Conservation (phyloP, 106 monocot species). For the Acorus gramineus region DNA sequence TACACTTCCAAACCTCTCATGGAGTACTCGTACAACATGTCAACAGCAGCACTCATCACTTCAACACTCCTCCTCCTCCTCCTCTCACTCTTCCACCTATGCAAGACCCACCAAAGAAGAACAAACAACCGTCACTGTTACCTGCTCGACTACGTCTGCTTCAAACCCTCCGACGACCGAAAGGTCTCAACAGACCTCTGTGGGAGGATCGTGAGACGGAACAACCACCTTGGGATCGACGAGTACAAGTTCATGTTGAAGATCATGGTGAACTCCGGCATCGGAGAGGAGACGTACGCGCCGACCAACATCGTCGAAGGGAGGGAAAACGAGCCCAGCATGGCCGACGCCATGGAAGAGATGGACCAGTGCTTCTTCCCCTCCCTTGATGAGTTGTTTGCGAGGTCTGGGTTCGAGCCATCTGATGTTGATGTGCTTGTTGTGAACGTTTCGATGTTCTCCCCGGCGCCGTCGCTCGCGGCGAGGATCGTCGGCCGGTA, state of each 20-base stretch:
- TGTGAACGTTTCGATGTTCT: slow-evolving; percentile 72
- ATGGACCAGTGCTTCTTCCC: slow-evolving; percentile 61
- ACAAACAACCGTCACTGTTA: slow-evolving; percentile 31
- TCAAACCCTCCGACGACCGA: slow-evolving; percentile 52
- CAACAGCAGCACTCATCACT: too few relatives aligned
- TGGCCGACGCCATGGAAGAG: slow-evolving; percentile 40
- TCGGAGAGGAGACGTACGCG: slow-evolving; percentile 81
- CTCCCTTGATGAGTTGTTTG: slow-evolving; percentile 45
- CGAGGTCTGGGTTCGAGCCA: slow-evolving; percentile 26
- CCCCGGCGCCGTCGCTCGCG: slow-evolving; percentile 52
- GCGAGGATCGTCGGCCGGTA: slow-evolving; percentile 38
- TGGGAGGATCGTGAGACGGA: slow-evolving; percentile 49
- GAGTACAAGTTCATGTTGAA: slow-evolving; percentile 73
- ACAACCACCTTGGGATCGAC: slow-evolving; percentile 39
- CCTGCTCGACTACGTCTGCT: slow-evolving; percentile 68
- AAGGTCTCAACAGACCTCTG: slow-evolving; percentile 48
- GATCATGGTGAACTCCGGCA: slow-evolving; percentile 73
- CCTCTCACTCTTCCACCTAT: slow-evolving; percentile 16
- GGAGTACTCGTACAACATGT: too few relatives aligned
- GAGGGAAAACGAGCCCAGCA: slow-evolving; percentile 31
- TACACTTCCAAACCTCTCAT: too few relatives aligned
- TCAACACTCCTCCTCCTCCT: slow-evolving; percentile 12
- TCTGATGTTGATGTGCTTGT: slow-evolving; percentile 53
- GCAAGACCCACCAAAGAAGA: slow-evolving; percentile 4
- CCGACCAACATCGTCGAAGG: slow-evolving; percentile 51